Base-by-base conservation (phyloP, 2,329 filamentous ascomycete genomes). In the Botrytis sinoallii region DNA sequence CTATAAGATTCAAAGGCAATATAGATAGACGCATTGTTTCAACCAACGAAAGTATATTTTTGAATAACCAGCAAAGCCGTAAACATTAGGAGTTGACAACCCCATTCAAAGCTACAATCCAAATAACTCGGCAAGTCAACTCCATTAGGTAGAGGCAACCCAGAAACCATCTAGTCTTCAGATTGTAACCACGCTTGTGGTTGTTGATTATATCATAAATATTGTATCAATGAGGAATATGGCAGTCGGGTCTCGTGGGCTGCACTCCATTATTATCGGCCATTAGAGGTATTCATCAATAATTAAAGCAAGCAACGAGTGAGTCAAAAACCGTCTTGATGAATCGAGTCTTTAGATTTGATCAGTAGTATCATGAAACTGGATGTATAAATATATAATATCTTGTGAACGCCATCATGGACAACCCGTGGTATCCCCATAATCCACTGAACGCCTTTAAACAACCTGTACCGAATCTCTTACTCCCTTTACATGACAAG, bases 371-470 rank as follows among this genome's bases (percentile, higher is more conserved):
- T n/a, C 22, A 29, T 46, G 29, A 9, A 55, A 25, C 35, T 55
- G 9, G 0, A 8, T 29, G 18, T 68, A 68, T 68, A 22, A 52
- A 65, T 18, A 52, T 52, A 42, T 40, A 44, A 44, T 22, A 67
- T 72, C 35, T 72, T 65, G n/a, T 29, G 9, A 66, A 72, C 60
- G 70, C 60, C 70, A 38, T 44, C 25, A 10, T 57, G 38, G 1
- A 32, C 10, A 42, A 32, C 70, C 70, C 70, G 35, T 66, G 70
- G 70, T 72, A 72, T 72, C 22, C 60, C 60, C 35, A 46, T 46
- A 44, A 44, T 72, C 42, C 70, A 72, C 60, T 35, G 20, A 72
- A 72, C 70, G 60, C 70, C 70, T 12, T 55, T 9, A 12, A 57
- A n/a, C 20, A 32, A 22, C 48, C 20, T 52, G 7, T 66, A 44